Base-by-base conservation (phyloP, 257 asterid species). In the Plantago ovata region DNA sequence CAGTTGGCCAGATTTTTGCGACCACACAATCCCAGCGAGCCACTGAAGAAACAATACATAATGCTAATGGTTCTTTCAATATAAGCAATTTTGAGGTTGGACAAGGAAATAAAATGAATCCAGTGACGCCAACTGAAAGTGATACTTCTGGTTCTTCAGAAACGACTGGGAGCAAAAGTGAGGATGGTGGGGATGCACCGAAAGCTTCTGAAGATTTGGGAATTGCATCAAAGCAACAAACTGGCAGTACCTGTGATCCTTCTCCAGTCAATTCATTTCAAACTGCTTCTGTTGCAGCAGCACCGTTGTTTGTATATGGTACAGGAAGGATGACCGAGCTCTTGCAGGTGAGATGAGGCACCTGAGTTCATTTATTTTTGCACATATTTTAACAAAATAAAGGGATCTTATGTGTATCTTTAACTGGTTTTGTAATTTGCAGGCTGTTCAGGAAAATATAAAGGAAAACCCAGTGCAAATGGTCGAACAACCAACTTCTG, bases 241-340 rank as follows among this genome's bases (percentile, higher is more conserved):
- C 50, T 60, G 76, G 67, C 19, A 69, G 69, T 28, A 21, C 62
- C 33, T 62, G 60, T 6, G 63, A 70, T 54, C 60, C 65, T 13
- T 66, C 69, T 43, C 38, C 66, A 4, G 56, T 63, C 6, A 75
- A 74, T 64, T 62, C 86, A 36, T 39, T 46, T 55, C 76, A 69
- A 44, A 47, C 76, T 40, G 60, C 78, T 13, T 60, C 86, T 10
- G 70, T 66, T 38, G 19, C 76, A 1, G 73, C 75, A 54, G 80
- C 86, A 20, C 56, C 56, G 13, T 61, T 70, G 63, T 76, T 69
- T 77, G 69, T 28, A 53, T 78, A 62, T 55, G 86, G 81, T 23
- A 38, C 82, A n/a, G 95, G 98, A 62, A 85, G 85, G 58, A 88
- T 93, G 97, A 80, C 95, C 15, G 96, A 88, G 77, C 95, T 93